phyloP scores from a whole-genome alignment of 1,284 basidiomycete species.

The Cutaneotrichosporon cyanovorans region DNA sequence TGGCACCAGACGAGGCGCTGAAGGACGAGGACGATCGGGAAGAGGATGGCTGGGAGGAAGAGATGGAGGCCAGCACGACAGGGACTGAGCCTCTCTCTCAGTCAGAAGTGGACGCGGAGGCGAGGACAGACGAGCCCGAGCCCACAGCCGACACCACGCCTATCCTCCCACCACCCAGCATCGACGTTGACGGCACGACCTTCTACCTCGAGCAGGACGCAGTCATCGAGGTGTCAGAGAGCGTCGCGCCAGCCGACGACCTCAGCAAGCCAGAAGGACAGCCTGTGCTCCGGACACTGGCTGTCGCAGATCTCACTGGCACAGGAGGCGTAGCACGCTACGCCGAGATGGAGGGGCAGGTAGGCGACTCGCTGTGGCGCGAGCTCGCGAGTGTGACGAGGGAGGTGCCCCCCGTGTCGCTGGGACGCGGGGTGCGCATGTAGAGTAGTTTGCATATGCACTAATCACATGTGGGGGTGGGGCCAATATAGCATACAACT shows the following conservation, averaged over 20 bases:
- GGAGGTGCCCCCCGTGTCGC: background rate
- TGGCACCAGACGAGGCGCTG: too few relatives aligned
- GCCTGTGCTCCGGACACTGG: constrained; percentile 7
- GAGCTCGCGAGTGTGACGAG: constrained; percentile 8
- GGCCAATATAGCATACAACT: too few relatives aligned
- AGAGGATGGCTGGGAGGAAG: background rate
- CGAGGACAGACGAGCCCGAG: background rate
- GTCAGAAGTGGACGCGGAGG: background rate
- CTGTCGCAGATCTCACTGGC: constrained; percentile 9
- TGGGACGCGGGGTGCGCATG: background rate
- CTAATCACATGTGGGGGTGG: too few relatives aligned
- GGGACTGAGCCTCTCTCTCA: background rate
- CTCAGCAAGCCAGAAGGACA: background rate
- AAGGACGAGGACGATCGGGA: background rate
- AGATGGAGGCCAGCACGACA: background rate
- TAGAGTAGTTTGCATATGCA: background rate
- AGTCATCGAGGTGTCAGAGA: constrained; percentile 10
- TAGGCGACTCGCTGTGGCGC: constrained; percentile 4
- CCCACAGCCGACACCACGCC: background rate
- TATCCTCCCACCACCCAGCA: background rate
- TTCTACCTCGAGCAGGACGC: constrained; percentile 12
- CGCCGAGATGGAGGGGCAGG: constrained; percentile 12
- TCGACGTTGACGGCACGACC: background rate
- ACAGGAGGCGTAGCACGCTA: constrained; percentile 10
- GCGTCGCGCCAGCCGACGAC: background rate